phyloP scores from a whole-genome alignment of 305 asterid species.

The Withania somnifera region DNA sequence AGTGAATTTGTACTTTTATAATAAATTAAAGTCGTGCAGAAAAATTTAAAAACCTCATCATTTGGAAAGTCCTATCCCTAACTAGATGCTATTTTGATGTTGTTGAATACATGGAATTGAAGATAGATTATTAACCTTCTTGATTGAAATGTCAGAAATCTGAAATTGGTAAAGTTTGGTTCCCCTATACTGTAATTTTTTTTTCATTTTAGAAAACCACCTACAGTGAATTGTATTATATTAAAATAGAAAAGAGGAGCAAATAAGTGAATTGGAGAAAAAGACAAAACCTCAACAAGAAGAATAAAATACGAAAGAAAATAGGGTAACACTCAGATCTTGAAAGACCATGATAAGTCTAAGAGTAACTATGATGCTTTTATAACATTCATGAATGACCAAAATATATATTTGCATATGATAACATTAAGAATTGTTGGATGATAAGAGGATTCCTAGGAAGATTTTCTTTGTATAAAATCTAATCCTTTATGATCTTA shows the following conservation, averaged over 20 bases:
- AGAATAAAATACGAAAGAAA: too few species aligned
- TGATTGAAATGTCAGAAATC: neutral
- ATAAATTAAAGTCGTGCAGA: neutral
- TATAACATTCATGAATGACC: too few species aligned
- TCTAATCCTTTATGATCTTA: too few species aligned
- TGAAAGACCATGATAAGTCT: too few species aligned
- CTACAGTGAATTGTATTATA: neutral
- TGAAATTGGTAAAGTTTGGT: neutral
- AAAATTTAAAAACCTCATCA: neutral
- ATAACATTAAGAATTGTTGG: too few species aligned
- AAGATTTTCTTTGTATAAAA: too few species aligned
- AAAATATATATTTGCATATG: too few species aligned
- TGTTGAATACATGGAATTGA: neutral
- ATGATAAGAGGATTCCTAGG: too few species aligned
- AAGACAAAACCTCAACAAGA: too few species aligned
- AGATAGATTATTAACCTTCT: neutral
- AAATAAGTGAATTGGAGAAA: too few species aligned
- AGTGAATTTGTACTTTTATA: neutral
- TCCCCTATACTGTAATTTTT: neutral
- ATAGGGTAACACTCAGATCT: too few species aligned
- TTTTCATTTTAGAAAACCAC: neutral
- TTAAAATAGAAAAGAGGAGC: neutral
- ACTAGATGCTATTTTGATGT: neutral
- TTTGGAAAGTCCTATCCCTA: neutral
- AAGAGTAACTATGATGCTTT: neutral